phyloP scores from a whole-genome alignment of 1,284 basidiomycete species.

The Sphagnurus paluster region DNA sequence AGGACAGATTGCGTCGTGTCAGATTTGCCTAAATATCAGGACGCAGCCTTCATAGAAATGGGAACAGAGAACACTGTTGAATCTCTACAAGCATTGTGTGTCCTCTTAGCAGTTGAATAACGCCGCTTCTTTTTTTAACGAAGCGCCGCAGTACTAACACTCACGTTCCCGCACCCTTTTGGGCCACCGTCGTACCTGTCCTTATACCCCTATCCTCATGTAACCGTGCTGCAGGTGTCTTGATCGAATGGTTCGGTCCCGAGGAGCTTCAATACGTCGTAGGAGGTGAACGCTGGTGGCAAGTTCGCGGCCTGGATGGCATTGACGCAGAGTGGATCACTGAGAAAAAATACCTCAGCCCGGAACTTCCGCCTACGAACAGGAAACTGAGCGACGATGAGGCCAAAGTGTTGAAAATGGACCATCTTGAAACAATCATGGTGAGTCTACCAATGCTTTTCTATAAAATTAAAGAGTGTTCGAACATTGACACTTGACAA shows the following conservation, averaged over 20 bases:
- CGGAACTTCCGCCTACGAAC: slow-evolving; percentile 21
- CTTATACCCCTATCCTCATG: slow-evolving; percentile 64
- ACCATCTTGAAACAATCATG: slow-evolving; percentile 57
- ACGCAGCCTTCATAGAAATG: slow-evolving; percentile 54
- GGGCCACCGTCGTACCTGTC: slow-evolving; percentile 74
- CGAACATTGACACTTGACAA: slow-evolving; percentile 25
- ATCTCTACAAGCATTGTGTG: slow-evolving; percentile 60
- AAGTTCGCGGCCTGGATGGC: slow-evolving; percentile 67
- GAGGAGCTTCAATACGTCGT: slow-evolving; percentile 71
- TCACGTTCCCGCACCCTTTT: slow-evolving; percentile 74
- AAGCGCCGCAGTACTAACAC: slow-evolving; percentile 61
- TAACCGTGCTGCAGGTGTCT: slow-evolving; percentile 68
- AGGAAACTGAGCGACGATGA: slow-evolving; percentile 39
- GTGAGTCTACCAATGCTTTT: slow-evolving; percentile 28
- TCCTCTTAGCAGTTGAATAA: neutral
- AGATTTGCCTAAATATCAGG: neutral
- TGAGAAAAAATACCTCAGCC: slow-evolving; percentile 46
- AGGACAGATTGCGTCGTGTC: too few relatives aligned
- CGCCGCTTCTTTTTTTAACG: slow-evolving; percentile 3
- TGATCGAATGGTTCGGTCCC: slow-evolving; percentile 77
- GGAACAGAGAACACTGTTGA: slow-evolving; percentile 61
- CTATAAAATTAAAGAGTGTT: neutral
- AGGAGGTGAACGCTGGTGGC: slow-evolving; percentile 87
- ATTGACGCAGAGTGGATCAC: slow-evolving; percentile 84
- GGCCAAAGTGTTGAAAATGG: slow-evolving; percentile 49